A percentile compares a stretch with the other conserved stretches of the same genome.
Conservation (phyloP, 345 rosid genomes). For the Sisymbrium irio region DNA sequence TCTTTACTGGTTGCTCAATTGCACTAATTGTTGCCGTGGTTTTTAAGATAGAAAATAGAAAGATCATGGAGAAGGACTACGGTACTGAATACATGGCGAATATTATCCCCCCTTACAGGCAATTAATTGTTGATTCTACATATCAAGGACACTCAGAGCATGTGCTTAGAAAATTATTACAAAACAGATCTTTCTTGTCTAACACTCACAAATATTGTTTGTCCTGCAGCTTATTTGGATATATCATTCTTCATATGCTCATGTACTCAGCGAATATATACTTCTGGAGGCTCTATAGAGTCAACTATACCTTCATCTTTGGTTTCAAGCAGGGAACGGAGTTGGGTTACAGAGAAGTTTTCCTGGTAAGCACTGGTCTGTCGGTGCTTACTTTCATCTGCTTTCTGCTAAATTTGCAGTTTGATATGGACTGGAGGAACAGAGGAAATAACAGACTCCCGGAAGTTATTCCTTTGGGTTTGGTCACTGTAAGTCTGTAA, state of each 20-base stretch:
- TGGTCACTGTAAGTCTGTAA: conserved; percentile 59
- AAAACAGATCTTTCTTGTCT: background rate
- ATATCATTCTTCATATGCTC: conserved; percentile 58
- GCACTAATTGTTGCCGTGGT: conserved; percentile 56
- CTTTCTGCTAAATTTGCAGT: conserved; percentile 56
- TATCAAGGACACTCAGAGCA: background rate
- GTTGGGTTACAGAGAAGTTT: conserved; percentile 57
- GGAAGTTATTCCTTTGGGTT: conserved; percentile 56
- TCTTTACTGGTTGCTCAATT: conserved; percentile 58
- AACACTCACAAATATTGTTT: background rate
- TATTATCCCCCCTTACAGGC: conserved; percentile 76
- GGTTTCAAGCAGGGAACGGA: conserved; percentile 75
- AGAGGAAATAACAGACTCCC: conserved; percentile 42
- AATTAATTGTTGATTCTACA: conserved; percentile 26
- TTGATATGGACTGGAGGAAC: conserved; percentile 45
- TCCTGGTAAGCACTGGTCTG: conserved; percentile 60
- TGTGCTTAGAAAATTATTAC: background rate
- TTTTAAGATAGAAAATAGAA: conserved; percentile 49
- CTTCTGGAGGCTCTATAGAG: conserved; percentile 64
- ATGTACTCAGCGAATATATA: conserved; percentile 55
- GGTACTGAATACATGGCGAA: conserved; percentile 58
- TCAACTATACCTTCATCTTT: conserved; percentile 71
- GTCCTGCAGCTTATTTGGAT: conserved; percentile 69
- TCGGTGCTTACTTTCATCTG: conserved; percentile 54
- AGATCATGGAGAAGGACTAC: conserved; percentile 44